Evolutionary conservation across 2,329 filamentous ascomycete genomes (phyloP), one percentile per base, ranked within the genome.

Genomic region (Colletotrichum nymphaeae): DNA sequence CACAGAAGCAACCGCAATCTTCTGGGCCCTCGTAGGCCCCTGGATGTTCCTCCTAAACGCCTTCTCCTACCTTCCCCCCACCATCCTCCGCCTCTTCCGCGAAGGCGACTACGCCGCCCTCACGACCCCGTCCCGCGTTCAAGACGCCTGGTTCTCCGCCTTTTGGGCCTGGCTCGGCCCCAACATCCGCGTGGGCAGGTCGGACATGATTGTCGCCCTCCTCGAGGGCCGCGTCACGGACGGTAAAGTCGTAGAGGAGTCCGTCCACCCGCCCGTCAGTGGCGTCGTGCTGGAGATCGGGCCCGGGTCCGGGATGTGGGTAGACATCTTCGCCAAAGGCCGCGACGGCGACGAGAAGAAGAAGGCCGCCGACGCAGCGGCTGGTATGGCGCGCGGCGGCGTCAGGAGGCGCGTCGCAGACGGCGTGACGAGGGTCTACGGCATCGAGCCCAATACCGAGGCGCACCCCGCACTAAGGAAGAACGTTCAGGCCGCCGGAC

Each of bases 251-350:
- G 73, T 83, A 5, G 79, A 81, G 0, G 80, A 79, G 16, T 77
- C 76, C 52, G 80, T 78, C 24, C 78, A 79, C 68, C 77, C 81
- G 69, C 84, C 84, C 3, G 81, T 90, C 9, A 77, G 78, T 0
- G 90, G 91, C 3, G 83, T 87, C 2, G 87, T 91, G 5, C 79
- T 93, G 56, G 92, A 93, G 80, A 85, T 93, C 67, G 91, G 91
- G 3, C 87, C 91, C 1, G 92, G 89, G 3, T 85, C 81, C 1
- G 91, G 91, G 3, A 84, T 90, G 79, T 93, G 90, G 90, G 86
- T 90, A 4, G 84, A 87, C 46, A 79, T 91, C 22, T 90, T 91
- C 67, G 78, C 80, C 62, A 78, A 68, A 11, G 52, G 60, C 57
- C 9, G 28, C 30, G 26, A 55, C 8, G 8, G 49, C 22, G 68